These are phyloP conservation scores for Telopea speciosissima DNA, from an alignment of 177 flowering plant genomes.

Conservation along the genomic window DNA sequence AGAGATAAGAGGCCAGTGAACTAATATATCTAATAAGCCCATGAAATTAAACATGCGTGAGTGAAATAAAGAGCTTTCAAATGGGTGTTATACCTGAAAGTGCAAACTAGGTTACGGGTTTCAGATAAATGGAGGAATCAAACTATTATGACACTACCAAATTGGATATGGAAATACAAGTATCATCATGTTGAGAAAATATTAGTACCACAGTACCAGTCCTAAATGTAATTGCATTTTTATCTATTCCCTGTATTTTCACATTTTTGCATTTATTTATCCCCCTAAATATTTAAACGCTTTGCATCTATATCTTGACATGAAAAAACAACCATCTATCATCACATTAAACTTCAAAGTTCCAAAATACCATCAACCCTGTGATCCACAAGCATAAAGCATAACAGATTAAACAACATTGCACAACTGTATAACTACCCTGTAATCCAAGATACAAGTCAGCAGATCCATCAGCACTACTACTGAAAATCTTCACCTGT, in stretches of 20 bases:
- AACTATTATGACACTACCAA: no score
- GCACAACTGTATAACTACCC: not conserved
- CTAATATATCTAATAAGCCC: not conserved
- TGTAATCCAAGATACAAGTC: not conserved
- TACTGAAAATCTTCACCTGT: no score
- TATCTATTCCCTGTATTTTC: not conserved
- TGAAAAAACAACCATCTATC: not conserved
- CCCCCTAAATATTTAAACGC: not conserved
- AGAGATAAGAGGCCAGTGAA: conserved; percentile 7
- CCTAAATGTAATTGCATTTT: not conserved
- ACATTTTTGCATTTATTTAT: no score
- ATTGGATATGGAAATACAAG: no score
- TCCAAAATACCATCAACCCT: not conserved
- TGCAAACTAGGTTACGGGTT: not conserved
- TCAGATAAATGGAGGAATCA: not conserved
- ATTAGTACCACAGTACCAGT: not conserved
- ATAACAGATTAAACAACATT: not conserved
- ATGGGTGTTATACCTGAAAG: not conserved
- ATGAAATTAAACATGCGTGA: not conserved
- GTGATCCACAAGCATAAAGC: not conserved
- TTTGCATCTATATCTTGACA: not conserved
- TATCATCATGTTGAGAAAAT: no score
- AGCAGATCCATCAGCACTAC: no score
- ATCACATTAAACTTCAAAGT: not conserved
- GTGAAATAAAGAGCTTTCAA: not conserved